A percentile compares a stretch with the other conserved stretches of the same genome.
Conservation (phyloP, 2,329 filamentous ascomycete species). For the Epichloe baconii region DNA sequence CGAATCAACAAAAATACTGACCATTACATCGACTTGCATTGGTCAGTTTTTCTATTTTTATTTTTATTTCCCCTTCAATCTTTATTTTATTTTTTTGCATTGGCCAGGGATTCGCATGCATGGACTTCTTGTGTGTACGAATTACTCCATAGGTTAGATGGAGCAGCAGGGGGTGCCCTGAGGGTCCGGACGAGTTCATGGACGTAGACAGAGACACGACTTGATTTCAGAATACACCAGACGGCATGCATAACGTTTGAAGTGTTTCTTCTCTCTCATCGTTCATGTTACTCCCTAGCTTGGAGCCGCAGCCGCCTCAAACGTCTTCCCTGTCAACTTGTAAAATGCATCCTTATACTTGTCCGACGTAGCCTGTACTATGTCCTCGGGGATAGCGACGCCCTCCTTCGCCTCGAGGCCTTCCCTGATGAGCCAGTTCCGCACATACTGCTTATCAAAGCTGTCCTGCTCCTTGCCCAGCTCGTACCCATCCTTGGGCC, state of each 20-base stretch:
- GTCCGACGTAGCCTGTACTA: constrained; percentile 8
- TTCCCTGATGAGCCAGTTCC: constrained; percentile 66
- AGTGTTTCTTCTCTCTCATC: background rate
- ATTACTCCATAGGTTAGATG: no score
- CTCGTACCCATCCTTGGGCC: constrained; percentile 53
- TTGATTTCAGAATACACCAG: no score
- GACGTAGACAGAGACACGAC: no score
- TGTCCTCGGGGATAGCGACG: constrained; percentile 49
- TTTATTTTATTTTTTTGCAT: no score
- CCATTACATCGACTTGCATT: no score
- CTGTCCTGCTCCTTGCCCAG: constrained; percentile 65
- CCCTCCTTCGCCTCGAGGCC: constrained; percentile 43
- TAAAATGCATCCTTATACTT: constrained; percentile 21
- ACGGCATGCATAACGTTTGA: background rate
- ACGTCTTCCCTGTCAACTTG: constrained; percentile 44
- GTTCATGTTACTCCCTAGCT: background rate
- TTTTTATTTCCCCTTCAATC: no score
- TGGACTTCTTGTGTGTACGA: no score
- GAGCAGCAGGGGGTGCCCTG: no score
- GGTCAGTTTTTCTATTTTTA: no score
- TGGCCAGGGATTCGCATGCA: no score
- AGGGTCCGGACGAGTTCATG: no score
- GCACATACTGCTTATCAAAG: constrained; percentile 77
- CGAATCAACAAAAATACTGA: no score
- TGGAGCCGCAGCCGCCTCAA: constrained; percentile 17